These are phyloP conservation scores for Piper betle DNA, from an alignment of 164 flowering plant genomes.

Conservation along the genomic window DNA sequence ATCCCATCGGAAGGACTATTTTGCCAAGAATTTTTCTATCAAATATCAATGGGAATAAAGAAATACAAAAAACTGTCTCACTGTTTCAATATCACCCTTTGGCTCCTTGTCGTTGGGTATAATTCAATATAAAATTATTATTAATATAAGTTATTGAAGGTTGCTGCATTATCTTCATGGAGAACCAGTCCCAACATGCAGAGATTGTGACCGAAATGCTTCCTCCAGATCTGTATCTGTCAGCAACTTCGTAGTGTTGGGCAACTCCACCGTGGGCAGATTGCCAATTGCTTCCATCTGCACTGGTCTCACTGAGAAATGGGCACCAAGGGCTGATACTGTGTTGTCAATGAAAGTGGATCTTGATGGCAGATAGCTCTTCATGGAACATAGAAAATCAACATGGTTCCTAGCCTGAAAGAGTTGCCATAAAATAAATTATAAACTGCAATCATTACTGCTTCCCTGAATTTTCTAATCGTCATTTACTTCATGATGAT, in stretches of 20 bases:
- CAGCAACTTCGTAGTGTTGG: conserved; percentile 33
- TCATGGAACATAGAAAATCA: conserved; percentile 71
- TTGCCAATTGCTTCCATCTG: conserved; percentile 16
- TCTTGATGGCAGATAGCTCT: conserved; percentile 47
- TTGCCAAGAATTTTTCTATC: too few species aligned
- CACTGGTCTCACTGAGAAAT: conserved; percentile 29
- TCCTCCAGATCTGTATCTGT: conserved; percentile 32
- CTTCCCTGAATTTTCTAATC: not conserved
- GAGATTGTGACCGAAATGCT: conserved; percentile 8
- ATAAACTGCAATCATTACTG: not conserved
- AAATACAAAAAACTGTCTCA: too few species aligned
- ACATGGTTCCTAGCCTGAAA: conserved; percentile 59
- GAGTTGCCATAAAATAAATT: not conserved
- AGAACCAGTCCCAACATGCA: too few species aligned
- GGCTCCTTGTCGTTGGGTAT: too few species aligned
- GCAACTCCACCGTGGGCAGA: conserved; percentile 10
- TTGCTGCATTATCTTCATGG: too few species aligned
- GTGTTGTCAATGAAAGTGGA: conserved; percentile 51
- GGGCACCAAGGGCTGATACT: conserved; percentile 23
- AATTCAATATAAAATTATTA: too few species aligned
- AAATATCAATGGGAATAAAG: too few species aligned
- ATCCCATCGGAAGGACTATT: too few species aligned
- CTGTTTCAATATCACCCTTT: too few species aligned
- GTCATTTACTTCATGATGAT: too few species aligned
- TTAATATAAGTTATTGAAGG: too few species aligned